Base-by-base conservation (phyloP, 2,329 filamentous ascomycete species). In the Chrysoporthe cubensis region DNA sequence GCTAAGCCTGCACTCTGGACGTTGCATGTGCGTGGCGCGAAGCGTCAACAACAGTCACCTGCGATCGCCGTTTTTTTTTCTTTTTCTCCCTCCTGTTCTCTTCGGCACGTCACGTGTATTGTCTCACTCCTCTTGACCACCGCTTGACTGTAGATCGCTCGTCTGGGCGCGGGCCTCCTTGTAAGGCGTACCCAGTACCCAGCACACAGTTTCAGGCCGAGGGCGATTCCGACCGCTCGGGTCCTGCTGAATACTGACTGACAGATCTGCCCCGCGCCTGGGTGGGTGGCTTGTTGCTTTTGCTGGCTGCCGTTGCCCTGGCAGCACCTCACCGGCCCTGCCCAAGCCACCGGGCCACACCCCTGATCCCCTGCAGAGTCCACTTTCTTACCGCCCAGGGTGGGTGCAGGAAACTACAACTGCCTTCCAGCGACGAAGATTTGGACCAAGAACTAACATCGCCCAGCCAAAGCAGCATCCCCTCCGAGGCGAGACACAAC, bases 401-500 rank as follows among this genome's bases (percentile, higher is more conserved):
- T 61, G 59, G 59, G 37, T 26, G 26, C 26, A 42, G 59, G 59
- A 9, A 44, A 61, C 42, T 46, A 42, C 59, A 46, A 16, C 59
- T 61, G 59, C 59, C 59, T 46, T 37, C 61, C 42, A 37, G 52
- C 59, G 62, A 60, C 46, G 62, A 61, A 68, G 66, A 62, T 65
- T 68, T 65, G 62, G 44, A 56, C 50, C 57, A 60, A 44, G n/a
- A 26, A 60, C 57, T 9, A 57, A 62, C 48, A 32, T 65, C 34
- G 52, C 26, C 26, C 58, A 44, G 62, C 57, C 54, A 67, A 67
- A 67, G 65, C 62, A 65, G 64, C 52, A 37, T 34, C 56, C 48
- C 26, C 9, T 43, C 65, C 60, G n/a, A 56, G 52, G 40, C 21
- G 32, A 9, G 26, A 57, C 43, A 37, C 18, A 54, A n/a, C 42